phyloP scores from a whole-genome alignment of 768 basidiomycete species.

The Baorangia bicolor region DNA sequence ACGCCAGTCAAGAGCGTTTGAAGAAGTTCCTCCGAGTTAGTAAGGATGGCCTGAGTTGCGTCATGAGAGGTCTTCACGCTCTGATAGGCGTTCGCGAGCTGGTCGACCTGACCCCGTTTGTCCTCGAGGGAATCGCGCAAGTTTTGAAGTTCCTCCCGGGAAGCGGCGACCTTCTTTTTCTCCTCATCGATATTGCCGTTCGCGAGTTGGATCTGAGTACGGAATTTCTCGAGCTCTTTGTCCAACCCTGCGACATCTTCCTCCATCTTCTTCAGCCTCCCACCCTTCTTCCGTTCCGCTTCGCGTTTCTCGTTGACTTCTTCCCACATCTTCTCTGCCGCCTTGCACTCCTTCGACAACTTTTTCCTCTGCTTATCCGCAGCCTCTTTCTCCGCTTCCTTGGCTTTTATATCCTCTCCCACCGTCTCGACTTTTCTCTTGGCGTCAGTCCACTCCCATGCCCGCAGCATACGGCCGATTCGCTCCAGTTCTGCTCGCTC shows the following conservation, averaged over 20 bases:
- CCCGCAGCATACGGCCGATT: conserved; percentile 75
- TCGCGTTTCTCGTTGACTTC: conserved; percentile 76
- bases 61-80: conserved; percentile 70
- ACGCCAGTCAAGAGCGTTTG: conserved; percentile 94
- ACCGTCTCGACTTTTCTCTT: conserved; percentile 52
- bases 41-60: conserved; percentile 55
- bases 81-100: conserved; percentile 53
- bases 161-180: conserved; percentile 50
- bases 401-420: conserved; percentile 52
- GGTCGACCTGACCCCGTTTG: conserved; percentile 60
- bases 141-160: conserved; percentile 61
- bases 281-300: conserved; percentile 88
- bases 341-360: conserved; percentile 51
- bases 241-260: conserved; percentile 76
- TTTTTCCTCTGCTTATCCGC: conserved; percentile 49
- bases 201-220: conserved; percentile 85
- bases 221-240: conserved; percentile 76
- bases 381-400: conserved; percentile 47
- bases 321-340: conserved; percentile 64
- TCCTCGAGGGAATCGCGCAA: conserved; percentile 53
- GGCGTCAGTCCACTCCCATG: conserved; percentile 83
- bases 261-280: conserved; percentile 84
- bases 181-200: conserved; percentile 77
- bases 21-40: conserved; percentile 85
- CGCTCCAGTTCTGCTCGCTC: conserved; percentile 83